These are phyloP conservation scores for Dacryopinax primogenitus DNA, from an alignment of 768 basidiomycete genomes.

Conservation along the genomic window DNA sequence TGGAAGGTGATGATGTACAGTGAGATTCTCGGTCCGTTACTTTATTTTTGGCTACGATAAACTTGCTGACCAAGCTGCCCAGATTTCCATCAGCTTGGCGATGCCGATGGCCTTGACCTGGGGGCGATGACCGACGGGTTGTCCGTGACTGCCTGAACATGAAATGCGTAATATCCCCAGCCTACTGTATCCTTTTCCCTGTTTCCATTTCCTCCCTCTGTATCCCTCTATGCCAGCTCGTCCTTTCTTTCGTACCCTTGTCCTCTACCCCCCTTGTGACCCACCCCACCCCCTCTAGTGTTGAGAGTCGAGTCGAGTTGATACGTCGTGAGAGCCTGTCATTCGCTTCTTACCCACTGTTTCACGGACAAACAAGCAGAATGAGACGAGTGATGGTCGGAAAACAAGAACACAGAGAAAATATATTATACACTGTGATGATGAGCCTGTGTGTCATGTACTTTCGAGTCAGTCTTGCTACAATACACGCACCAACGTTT, in stretches of 20 bases:
- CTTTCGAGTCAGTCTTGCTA: too few relatives aligned
- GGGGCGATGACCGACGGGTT: neutral
- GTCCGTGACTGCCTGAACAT: neutral
- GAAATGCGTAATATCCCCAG: neutral
- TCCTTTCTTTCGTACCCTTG: neutral
- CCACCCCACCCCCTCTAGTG: too few relatives aligned
- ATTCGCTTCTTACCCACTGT: slow-evolving; percentile 1
- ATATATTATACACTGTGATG: neutral
- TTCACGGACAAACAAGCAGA: slow-evolving; percentile 1
- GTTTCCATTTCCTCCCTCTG: neutral
- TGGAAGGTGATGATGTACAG: slow-evolving; percentile 99
- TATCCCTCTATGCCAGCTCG: neutral
- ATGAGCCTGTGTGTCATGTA: neutral
- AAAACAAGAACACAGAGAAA: neutral
- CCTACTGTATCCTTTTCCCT: neutral
- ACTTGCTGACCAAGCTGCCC: neutral
- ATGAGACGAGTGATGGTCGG: slow-evolving; percentile 1
- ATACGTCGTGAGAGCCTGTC: too few relatives aligned
- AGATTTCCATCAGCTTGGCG: slow-evolving; percentile 21
- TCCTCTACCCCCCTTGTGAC: neutral
- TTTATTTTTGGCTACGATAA: neutral
- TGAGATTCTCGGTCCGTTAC: slow-evolving; percentile 74
- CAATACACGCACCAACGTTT: too few relatives aligned
- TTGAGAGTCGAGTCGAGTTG: too few relatives aligned
- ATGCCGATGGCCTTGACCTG: neutral